phyloP scores from a whole-genome alignment of 176 grass and related monocot genomes.

The Zea luxurians region DNA sequence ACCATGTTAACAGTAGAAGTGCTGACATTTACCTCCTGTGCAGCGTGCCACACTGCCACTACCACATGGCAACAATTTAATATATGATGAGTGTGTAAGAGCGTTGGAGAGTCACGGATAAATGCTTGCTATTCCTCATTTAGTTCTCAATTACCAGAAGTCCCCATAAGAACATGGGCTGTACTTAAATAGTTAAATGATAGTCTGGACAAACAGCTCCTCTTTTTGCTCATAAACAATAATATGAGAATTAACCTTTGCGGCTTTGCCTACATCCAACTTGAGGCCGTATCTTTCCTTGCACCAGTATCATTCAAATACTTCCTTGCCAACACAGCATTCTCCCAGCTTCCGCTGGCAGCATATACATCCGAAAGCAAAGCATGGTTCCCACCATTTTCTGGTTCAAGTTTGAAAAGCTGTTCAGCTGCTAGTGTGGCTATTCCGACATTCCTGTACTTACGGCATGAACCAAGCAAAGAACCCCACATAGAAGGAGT shows the following conservation, averaged over 20 bases:
- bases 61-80: conserved; percentile 38
- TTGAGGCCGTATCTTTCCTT: conserved; percentile 60
- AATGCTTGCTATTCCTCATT: conserved; percentile 23
- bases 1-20: conserved; percentile 38
- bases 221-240: conserved; percentile 47
- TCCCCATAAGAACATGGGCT: conserved; percentile 49
- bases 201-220: conserved; percentile 48
- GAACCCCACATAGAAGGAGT: conserved; percentile 59
- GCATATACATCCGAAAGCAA: conserved; percentile 76
- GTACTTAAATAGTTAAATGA: conserved; percentile 24
- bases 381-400: conserved; percentile 65
- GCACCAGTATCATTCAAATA: conserved; percentile 56
- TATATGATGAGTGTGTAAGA: conserved; percentile 32
- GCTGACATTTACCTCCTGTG: conserved; percentile 35
- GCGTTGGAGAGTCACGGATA: not conserved
- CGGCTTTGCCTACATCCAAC: conserved; percentile 59
- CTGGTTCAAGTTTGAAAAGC: conserved; percentile 71
- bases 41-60: conserved; percentile 29
- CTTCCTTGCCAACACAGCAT: conserved; percentile 52
- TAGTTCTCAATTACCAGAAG: conserved; percentile 48
- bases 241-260: conserved; percentile 46
- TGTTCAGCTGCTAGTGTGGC: conserved; percentile 56
- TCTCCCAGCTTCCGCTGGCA: conserved; percentile 52
- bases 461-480: conserved; percentile 64
- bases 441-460: conserved; percentile 43